phyloP scores from a whole-genome alignment of 805 yeast species.

The Suhomyces tanzawaensis region DNA sequence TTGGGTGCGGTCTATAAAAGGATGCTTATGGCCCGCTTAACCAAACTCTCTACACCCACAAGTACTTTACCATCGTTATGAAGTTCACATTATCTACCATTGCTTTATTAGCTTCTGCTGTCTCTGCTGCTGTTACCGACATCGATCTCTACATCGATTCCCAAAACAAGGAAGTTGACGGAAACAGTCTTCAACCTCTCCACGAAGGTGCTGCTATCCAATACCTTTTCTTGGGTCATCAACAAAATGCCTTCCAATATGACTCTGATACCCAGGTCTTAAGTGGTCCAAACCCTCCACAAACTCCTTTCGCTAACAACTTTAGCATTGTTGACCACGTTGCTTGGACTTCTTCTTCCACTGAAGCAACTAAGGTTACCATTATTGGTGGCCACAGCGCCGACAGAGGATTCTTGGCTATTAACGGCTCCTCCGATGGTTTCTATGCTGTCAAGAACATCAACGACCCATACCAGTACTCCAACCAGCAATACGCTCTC shows the following conservation, averaged over 20 bases:
- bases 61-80: no score
- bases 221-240: conserved; percentile 33
- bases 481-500: conserved; percentile 20
- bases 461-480: conserved; percentile 44
- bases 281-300: background rate
- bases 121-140: conserved; percentile 4
- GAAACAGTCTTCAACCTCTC: conserved; percentile 5
- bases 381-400: conserved; percentile 11
- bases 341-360: no score
- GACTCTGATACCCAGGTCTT: conserved; percentile 10
- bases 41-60: no score
- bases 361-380: no score
- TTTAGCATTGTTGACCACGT: conserved; percentile 6
- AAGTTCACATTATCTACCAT: conserved; percentile 4
- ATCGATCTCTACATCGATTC: conserved; percentile 5
- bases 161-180: conserved; percentile 2
- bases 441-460: conserved; percentile 45
- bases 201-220: conserved; percentile 49
- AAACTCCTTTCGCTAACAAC: background rate
- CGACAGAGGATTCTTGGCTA: conserved; percentile 21
- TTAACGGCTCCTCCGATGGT: conserved; percentile 25
- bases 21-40: no score
- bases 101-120: conserved; percentile 7
- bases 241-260: conserved; percentile 19
- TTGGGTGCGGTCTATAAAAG: no score